Evolutionary conservation across 2,329 filamentous ascomycete species (phyloP).

Genomic region (Colletotrichum costaricense): DNA sequence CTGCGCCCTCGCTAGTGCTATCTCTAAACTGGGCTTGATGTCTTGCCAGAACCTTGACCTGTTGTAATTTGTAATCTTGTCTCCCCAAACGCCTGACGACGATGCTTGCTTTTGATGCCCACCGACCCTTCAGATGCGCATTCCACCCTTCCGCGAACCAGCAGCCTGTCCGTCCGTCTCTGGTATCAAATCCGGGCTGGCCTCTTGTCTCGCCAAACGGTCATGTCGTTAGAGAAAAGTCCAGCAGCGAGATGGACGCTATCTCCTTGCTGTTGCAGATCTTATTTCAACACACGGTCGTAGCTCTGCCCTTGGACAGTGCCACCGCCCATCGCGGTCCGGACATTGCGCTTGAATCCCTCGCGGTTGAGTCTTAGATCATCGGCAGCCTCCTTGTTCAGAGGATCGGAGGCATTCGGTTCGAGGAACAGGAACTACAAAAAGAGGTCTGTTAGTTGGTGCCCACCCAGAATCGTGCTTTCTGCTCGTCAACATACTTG

Average conservation of each 20-base stretch:
- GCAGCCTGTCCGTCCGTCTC: constrained; percentile 2
- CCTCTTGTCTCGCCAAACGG: background rate
- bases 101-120: constrained; percentile 31
- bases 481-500: constrained; percentile 66
- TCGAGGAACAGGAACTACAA: constrained; percentile 93
- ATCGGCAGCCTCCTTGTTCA: constrained; percentile 98
- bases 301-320: constrained; percentile 78
- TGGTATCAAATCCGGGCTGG: background rate
- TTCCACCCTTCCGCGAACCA: background rate
- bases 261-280: background rate
- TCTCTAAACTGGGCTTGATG: constrained; percentile 2
- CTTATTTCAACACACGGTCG: constrained; percentile 80
- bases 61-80: constrained; percentile 26
- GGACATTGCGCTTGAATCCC: constrained; percentile 90
- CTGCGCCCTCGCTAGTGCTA: background rate
- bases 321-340: constrained; percentile 84
- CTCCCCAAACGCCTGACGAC: constrained; percentile 32
- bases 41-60: constrained; percentile 4
- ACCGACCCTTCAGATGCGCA: constrained; percentile 23
- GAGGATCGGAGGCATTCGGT: constrained; percentile 94
- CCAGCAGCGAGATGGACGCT: background rate
- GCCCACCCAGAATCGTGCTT: background rate
- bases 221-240: background rate
- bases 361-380: constrained; percentile 89
- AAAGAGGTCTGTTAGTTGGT: constrained; percentile 38